A percentile compares a stretch with the other conserved stretches of the same genome.
Evolutionary conservation across 1,284 basidiomycete species (phyloP).

Genomic region (Austroboletus niveus): DNA sequence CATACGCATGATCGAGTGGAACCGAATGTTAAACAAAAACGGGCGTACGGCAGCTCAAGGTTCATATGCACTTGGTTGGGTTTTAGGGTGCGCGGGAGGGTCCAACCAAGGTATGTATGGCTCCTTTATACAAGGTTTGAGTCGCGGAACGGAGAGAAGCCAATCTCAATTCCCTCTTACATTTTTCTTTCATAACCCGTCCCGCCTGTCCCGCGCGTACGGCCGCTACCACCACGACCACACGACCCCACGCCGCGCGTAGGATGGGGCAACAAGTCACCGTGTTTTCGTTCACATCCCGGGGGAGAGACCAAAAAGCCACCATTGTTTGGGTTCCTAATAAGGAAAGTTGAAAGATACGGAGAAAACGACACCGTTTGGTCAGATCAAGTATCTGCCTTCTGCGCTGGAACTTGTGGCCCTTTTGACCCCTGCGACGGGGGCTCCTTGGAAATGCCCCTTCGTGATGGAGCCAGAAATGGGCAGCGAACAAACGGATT

Average conservation of each 20-base stretch:
- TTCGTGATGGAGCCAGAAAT: conserved; percentile 34
- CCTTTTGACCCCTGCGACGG: conserved; percentile 21
- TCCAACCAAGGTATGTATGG: conserved; percentile 24
- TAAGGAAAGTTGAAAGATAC: conserved; percentile 33
- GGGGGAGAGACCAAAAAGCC: conserved; percentile 9
- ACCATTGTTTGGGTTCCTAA: conserved; percentile 32
- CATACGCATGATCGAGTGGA: conserved; percentile 28
- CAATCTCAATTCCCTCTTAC: conserved; percentile 29
- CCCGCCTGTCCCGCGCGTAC: background rate
- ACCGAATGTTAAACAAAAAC: conserved; percentile 28
- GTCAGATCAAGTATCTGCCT: conserved; percentile 30
- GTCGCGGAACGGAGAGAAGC: conserved; percentile 2
- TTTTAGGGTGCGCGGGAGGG: background rate
- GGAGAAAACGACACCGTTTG: conserved; percentile 20
- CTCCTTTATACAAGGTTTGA: conserved; percentile 36
- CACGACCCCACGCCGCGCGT: background rate
- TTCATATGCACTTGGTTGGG: conserved; percentile 21
- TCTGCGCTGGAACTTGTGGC: conserved; percentile 33
- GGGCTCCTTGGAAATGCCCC: conserved; percentile 16
- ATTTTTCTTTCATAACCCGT: conserved; percentile 9
- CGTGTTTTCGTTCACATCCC: background rate
- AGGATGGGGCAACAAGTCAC: background rate
- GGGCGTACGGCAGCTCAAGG: conserved; percentile 37
- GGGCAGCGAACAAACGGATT: conserved; percentile 48
- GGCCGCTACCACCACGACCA: background rate